Evolutionary conservation across 352 stramenopile species (phyloP), one percentile per base, ranked within the genome.

Genomic region (Achlya hypogyna): DNA sequence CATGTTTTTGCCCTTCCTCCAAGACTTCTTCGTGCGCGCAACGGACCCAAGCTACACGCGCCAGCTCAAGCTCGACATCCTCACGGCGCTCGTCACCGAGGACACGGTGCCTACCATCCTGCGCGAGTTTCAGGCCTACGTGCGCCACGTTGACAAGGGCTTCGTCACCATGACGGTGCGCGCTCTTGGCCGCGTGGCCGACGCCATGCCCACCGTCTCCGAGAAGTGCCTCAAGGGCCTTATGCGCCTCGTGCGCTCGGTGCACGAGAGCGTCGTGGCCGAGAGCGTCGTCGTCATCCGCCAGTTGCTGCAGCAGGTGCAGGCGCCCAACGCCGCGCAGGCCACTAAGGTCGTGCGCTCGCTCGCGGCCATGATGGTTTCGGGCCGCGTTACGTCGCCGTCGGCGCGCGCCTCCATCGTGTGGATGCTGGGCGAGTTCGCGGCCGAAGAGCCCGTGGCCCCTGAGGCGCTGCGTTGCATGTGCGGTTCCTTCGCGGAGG

Each of bases 51-150:
- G 84, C 0, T 99, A 98, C 72, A 96, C 95, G 14, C 85, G 95
- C 31, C 90, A 98, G 56, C 87, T 98, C 56, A 99, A 99, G 82
- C 85, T 99, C 10, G 96, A 99, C 75, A 98, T 99, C 62, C 74
- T 99, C 59, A 96, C 91, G 16, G 82, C 87, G 2, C 67, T 99
- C 10, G 91, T 95, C 22, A 95, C 96, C 40, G 78, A 94, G 34
- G 87, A 93, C 54, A 96, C 96, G 22, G 93, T 98, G 54, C 86
- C 89, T 60, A 84, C 90, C 38, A 96, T 99, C 18, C 80, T 99
- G 52, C 80, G 92, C 9, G 97, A 99, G 76, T 91, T 99, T 56
- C 81, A 97, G 71, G 95, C 88, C 0, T 99, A 99, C 71, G 91
- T 99, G 51, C 88, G 90, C 27, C 93, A 98, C 70, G 84, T 91